A percentile compares a stretch with the other conserved stretches of the same genome.
Evolutionary conservation across 441 rosid genomes (phyloP).

Genomic region (Theobroma grandiflorum): DNA sequence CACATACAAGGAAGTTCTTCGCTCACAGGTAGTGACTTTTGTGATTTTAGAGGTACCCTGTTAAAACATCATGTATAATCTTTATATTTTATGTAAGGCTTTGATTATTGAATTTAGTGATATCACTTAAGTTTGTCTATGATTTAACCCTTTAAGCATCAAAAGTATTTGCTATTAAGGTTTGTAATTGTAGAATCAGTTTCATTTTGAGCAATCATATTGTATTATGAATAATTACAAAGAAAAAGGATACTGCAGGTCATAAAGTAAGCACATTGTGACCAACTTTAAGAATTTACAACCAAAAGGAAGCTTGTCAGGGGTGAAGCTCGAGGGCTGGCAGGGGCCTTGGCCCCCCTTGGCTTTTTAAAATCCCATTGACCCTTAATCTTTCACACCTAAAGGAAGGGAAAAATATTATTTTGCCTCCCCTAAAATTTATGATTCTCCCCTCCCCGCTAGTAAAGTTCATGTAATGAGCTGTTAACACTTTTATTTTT

Average conservation of each 20-base stretch:
- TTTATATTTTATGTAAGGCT: constrained; percentile 3
- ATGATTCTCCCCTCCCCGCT: too few relatives aligned
- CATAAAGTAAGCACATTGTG: constrained; percentile 5
- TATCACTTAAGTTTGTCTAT: constrained; percentile 7
- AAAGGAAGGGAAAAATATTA: background rate
- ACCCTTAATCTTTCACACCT: background rate
- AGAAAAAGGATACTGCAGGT: background rate
- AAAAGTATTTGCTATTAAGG: background rate
- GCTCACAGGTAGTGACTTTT: constrained; percentile 72
- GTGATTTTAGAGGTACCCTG: background rate
- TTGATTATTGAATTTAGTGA: constrained; percentile 8
- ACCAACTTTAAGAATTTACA: constrained; percentile 6
- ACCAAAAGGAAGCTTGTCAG: background rate
- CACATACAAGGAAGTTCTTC: constrained; percentile 97
- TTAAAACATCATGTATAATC: background rate
- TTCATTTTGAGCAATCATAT: constrained; percentile 3
- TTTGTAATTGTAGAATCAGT: background rate
- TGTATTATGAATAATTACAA: constrained; percentile 1
- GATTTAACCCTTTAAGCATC: background rate
- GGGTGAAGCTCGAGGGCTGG: background rate
- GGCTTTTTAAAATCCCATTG: background rate
- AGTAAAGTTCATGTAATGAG: background rate
- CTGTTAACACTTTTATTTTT: too few relatives aligned
- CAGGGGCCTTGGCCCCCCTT: background rate
- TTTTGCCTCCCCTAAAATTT: too few relatives aligned